Evolutionary conservation across 139 green algal genomes (phyloP).

Genomic region (Coelastrella sp.): DNA sequence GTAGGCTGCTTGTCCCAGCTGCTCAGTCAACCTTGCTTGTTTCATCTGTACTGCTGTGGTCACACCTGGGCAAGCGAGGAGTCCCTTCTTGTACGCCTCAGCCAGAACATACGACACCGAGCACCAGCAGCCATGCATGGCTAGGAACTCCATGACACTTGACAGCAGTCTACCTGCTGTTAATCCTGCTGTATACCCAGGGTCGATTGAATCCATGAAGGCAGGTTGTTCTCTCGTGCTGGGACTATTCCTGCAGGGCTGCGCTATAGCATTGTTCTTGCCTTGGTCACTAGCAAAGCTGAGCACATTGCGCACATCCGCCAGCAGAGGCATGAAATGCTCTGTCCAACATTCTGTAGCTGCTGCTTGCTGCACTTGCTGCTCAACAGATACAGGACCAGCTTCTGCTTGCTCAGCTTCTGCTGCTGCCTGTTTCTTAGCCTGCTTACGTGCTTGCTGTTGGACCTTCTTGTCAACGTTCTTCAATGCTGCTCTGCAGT

Average conservation of each 20-base stretch:
- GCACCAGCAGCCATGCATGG: constrained; percentile 36
- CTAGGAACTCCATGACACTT: constrained; percentile 19
- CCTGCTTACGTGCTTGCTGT: background rate
- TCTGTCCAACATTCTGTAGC: background rate
- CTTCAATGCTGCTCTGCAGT: background rate
- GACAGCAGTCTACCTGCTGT: background rate
- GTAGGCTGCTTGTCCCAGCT: no score
- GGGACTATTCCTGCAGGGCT: no score
- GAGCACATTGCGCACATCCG: constrained; percentile 1
- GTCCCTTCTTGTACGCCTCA: background rate
- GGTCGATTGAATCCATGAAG: no score
- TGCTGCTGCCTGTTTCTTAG: background rate
- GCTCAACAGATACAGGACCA: background rate
- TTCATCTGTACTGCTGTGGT: background rate
- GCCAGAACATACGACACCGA: constrained; percentile 1
- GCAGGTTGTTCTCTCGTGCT: no score
- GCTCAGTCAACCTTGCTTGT: no score
- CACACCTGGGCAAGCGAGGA: background rate
- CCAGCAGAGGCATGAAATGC: constrained; percentile 20
- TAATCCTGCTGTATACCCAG: background rate
- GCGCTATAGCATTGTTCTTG: background rate
- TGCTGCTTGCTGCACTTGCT: background rate
- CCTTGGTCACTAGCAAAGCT: no score
- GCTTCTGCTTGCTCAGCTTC: background rate
- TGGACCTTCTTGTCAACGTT: background rate